These are phyloP conservation scores for Myxozyma nipponensis DNA, from an alignment of 805 yeast genomes.

Conservation along the genomic window DNA sequence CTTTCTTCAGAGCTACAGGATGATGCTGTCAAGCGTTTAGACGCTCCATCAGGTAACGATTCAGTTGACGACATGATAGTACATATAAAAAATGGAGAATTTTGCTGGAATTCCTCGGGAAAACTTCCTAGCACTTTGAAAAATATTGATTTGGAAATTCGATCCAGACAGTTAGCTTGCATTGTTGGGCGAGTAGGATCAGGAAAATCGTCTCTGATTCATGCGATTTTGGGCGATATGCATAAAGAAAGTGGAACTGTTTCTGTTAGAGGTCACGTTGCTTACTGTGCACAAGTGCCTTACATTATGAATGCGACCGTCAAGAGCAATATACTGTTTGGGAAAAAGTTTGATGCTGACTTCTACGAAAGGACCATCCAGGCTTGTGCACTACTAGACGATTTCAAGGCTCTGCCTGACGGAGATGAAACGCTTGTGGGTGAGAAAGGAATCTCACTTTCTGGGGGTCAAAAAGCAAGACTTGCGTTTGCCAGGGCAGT, in stretches of 20 bases:
- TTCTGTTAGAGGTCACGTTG: conserved; percentile 67
- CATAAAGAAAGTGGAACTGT: conserved; percentile 71
- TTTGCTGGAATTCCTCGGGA: conserved; percentile 64
- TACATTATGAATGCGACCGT: conserved; percentile 97
- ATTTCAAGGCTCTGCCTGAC: conserved; percentile 72
- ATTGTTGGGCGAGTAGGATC: conserved; percentile 86
- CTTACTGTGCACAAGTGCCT: conserved; percentile 88
- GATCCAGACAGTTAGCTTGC: conserved; percentile 73
- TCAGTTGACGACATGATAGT: conserved; percentile 60
- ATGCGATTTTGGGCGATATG: conserved; percentile 77
- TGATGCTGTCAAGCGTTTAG: conserved; percentile 57
- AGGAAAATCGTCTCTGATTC: conserved; percentile 83
- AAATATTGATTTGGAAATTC: conserved; percentile 57
- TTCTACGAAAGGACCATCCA: conserved; percentile 78
- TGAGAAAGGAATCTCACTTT: conserved; percentile 90
- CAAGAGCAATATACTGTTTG: conserved; percentile 83
- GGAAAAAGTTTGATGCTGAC: conserved; percentile 72
- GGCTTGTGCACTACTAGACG: conserved; percentile 83
- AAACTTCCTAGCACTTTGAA: conserved; percentile 57
- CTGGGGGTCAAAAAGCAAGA: conserved; percentile 98
- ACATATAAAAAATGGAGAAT: conserved; percentile 36
- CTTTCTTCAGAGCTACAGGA: conserved; percentile 69
- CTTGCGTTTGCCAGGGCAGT: conserved; percentile 93
- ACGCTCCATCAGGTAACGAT: conserved; percentile 54
- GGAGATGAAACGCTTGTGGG: conserved; percentile 93